Evolutionary conservation across 2,329 filamentous ascomycete genomes (phyloP).

Genomic region (Tolypocladium album): DNA sequence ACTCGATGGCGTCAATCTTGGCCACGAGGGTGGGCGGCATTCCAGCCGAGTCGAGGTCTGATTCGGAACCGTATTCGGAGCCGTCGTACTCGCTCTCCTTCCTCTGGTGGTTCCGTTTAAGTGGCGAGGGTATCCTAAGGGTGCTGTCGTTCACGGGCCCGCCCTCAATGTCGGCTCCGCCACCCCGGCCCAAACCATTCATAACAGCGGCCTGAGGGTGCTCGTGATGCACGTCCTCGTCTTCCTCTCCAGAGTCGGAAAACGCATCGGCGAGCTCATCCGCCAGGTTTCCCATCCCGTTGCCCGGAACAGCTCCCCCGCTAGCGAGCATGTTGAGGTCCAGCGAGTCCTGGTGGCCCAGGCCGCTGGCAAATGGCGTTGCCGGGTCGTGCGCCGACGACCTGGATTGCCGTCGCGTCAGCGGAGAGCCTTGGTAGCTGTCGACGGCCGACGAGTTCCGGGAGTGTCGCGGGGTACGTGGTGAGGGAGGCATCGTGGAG

Average conservation of each 20-base stretch:
- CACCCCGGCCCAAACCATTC: background rate
- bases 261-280: slow-evolving; percentile 71
- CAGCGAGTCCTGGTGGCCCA: slow-evolving; percentile 35
- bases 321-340: slow-evolving; percentile 34
- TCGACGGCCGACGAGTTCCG: slow-evolving; percentile 46
- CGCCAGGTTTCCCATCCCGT: slow-evolving; percentile 65
- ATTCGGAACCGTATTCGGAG: slow-evolving; percentile 64
- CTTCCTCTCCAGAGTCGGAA: slow-evolving; percentile 54
- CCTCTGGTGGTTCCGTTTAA: slow-evolving; percentile 37
- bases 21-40: slow-evolving; percentile 57
- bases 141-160: slow-evolving; percentile 23
- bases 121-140: slow-evolving; percentile 32
- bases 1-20: slow-evolving; percentile 63
- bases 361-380: slow-evolving; percentile 36
- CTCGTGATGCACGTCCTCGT: slow-evolving; percentile 39
- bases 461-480: slow-evolving; percentile 48
- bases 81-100: slow-evolving; percentile 55
- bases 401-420: slow-evolving; percentile 36
- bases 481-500: slow-evolving; percentile 27
- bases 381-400: slow-evolving; percentile 39
- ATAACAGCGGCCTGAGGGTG: background rate
- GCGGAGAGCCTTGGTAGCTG: slow-evolving; percentile 33
- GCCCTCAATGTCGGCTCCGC: slow-evolving; percentile 6
- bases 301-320: slow-evolving; percentile 30
- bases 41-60: slow-evolving; percentile 57